Base-by-base conservation (phyloP, 2,329 filamentous ascomycete species). In the Clonostachys rosea region DNA sequence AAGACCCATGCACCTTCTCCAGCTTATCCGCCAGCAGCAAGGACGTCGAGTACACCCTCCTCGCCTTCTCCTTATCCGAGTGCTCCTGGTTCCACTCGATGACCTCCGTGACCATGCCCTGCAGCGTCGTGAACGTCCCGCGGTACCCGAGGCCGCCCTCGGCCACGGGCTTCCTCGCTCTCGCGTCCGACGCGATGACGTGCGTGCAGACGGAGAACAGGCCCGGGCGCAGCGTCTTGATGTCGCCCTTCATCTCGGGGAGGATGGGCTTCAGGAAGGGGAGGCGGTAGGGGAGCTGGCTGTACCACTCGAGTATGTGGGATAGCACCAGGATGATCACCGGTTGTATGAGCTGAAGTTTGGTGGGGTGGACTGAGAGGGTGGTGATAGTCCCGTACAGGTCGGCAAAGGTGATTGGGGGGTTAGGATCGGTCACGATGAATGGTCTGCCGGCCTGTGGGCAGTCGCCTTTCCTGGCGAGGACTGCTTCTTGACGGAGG, bases 401-500 rank as follows among this genome's bases (percentile, higher is more conserved):
- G 49, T 75, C 71, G 14, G 51, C 49, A 48, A 67, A 74, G 7
- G 61, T 50, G 8, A 67, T 57, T 33, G 76, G 67, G 6, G 71
- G 68, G 30, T 74, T 75, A 1, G 63, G 65, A 43, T 81, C 78
- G 4, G 73, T 76, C 18, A 82, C 67, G 37, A 69, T 57, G 54
- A 75, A 80, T 14, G 76, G 67, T 35, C 72, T 66, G 30, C 75
- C 76, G 10, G 68, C 66, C 34, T 37, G 34, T 7, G 57, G 46
- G 52, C 52, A 42, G 6, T 50, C 59, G 42, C 67, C 61, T 16
- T 63, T 60, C 24, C 67, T 60, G 33, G 76, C 52, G 2, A 83
- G 67, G 6, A 73, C 73, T n/a, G 70, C 67, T 58, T 81, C 77
- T 57, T 76, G 75, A 18, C 71, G 63, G 5, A 81, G 64, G 52